A percentile compares a stretch with the other conserved stretches of the same genome.
Conservation (phyloP, 805 yeast genomes). For the Starmerella stigmatis region DNA sequence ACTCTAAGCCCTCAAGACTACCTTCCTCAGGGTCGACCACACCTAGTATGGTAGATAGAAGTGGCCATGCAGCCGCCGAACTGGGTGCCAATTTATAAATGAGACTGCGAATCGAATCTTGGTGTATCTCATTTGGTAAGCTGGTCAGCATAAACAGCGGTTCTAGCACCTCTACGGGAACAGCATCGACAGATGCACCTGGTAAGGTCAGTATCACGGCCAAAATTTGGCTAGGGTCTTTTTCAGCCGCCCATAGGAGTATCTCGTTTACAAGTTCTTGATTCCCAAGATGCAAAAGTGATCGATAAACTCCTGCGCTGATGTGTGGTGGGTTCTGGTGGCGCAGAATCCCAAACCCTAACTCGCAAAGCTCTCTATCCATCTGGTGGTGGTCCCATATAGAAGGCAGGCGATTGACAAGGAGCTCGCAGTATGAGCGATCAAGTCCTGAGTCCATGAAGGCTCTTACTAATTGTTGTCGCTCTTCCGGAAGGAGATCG, state of each 20-base stretch:
- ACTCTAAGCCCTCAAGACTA: background rate
- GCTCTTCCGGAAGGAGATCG: background rate
- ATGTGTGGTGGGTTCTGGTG: slow-evolving; percentile 12
- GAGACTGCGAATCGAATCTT: background rate
- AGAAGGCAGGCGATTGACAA: slow-evolving; percentile 6
- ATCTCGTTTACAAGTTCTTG: background rate
- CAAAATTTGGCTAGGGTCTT: background rate
- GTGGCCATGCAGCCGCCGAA: slow-evolving; percentile 6
- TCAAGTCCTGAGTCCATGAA: background rate
- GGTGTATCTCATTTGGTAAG: background rate
- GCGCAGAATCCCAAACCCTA: slow-evolving; percentile 11
- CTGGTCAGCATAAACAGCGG: background rate
- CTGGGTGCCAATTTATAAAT: background rate
- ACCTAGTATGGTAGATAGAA: slow-evolving; percentile 3
- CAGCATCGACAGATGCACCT: too few species aligned
- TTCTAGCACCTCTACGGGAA: background rate
- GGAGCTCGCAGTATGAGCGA: background rate
- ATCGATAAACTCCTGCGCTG: background rate
- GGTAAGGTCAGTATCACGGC: background rate
- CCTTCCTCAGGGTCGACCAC: background rate
- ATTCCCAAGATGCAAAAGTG: background rate
- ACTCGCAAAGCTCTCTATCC: background rate
- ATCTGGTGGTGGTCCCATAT: background rate
- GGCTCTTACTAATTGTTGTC: background rate
- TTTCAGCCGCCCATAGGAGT: slow-evolving; percentile 2